These are phyloP conservation scores for Blastobotrys terrestris DNA, from an alignment of 805 yeast species.

Conservation along the genomic window DNA sequence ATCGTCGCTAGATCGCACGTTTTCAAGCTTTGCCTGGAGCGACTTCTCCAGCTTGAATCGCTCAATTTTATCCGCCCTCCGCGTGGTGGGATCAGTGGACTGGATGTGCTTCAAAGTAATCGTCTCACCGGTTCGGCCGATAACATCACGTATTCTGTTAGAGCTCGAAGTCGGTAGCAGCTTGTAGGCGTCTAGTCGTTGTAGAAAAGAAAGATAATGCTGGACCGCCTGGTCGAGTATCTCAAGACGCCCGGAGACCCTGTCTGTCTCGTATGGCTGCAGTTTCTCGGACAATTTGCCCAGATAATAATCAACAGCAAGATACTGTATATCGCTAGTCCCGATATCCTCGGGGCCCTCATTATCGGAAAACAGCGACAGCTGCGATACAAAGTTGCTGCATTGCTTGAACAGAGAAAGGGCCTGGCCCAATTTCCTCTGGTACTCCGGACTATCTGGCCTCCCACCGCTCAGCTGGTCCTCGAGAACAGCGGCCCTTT, in stretches of 20 bases:
- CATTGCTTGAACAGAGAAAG: conserved; percentile 43
- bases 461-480: conserved; percentile 2
- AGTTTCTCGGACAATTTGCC: conserved; percentile 37
- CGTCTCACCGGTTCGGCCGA: conserved; percentile 1
- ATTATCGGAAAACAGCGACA: conserved; percentile 62
- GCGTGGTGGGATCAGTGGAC: conserved; percentile 33
- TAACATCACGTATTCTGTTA: conserved; percentile 9
- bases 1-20: conserved; percentile 33
- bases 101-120: conserved; percentile 11
- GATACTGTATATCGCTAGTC: conserved; percentile 55
- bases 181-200: conserved; percentile 19
- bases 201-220: conserved; percentile 23
- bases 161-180: conserved; percentile 16
- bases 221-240: conserved; percentile 17
- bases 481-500: conserved; percentile 5
- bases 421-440: conserved; percentile 27
- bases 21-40: conserved; percentile 39
- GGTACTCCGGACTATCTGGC: conserved; percentile 17
- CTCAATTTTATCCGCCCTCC: conserved; percentile 68
- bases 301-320: conserved; percentile 54
- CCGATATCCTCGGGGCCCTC: conserved; percentile 65
- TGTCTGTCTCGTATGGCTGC: conserved; percentile 9
- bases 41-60: conserved; percentile 56
- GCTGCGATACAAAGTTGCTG: conserved; percentile 37
- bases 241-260: conserved; percentile 16